Evolutionary conservation across 257 asterid genomes (phyloP).

Genomic region (Nicotiana knightiana): DNA sequence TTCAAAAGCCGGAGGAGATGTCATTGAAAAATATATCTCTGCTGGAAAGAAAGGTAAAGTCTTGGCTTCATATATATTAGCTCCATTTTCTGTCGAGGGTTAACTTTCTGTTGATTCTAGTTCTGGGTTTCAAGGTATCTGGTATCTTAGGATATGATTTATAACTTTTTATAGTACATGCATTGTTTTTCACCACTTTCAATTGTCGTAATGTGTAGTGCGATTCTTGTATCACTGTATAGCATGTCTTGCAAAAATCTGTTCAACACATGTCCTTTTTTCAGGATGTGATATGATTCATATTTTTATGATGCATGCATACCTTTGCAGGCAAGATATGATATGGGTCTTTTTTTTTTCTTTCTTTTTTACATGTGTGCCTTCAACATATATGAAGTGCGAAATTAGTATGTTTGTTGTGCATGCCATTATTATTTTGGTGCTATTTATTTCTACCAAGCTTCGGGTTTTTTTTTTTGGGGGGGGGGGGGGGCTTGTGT

Average conservation of each 20-base stretch:
- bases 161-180: background rate
- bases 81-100: background rate
- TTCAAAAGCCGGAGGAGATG: conserved; percentile 78
- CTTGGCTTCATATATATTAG: background rate
- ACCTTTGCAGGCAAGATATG: background rate
- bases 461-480: too few relatives aligned
- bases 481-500: too few relatives aligned
- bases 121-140: background rate
- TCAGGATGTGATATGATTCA: background rate
- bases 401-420: background rate
- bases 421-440: background rate
- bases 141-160: background rate
- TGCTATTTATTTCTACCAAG: background rate
- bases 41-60: conserved; percentile 52
- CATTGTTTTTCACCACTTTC: background rate
- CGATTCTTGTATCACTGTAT: background rate
- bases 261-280: background rate
- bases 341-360: background rate
- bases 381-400: background rate
- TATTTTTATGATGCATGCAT: background rate
- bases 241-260: background rate
- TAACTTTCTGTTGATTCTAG: conserved; percentile 4
- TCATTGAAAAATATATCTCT: conserved; percentile 52
- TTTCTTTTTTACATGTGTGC: background rate
- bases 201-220: background rate